phyloP scores from a whole-genome alignment of 352 stramenopile species.

The Stephanocyclus meneghinianus region DNA sequence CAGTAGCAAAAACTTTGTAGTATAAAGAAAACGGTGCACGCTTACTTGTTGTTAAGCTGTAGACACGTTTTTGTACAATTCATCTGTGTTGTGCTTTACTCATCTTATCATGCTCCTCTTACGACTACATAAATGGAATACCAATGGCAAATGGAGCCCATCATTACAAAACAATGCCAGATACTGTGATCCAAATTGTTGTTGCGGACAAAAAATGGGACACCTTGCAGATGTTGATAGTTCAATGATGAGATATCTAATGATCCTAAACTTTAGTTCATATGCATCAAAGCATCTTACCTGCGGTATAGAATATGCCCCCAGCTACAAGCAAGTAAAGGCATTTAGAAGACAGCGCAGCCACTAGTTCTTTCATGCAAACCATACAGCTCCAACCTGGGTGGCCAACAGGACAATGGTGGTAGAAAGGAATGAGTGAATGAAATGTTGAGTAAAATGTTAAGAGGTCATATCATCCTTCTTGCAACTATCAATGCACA shows the following conservation, averaged over 20 bases:
- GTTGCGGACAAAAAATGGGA: constrained; percentile 80
- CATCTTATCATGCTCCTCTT: background rate
- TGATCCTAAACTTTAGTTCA: no score
- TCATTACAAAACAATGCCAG: constrained; percentile 79
- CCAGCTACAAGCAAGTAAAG: constrained; percentile 67
- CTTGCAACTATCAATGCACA: no score
- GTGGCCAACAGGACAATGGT: no score
- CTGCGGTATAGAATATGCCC: constrained; percentile 66
- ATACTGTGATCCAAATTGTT: constrained; percentile 79
- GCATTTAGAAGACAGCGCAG: constrained; percentile 32
- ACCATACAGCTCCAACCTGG: constrained; percentile 60
- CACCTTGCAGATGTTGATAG: constrained; percentile 17
- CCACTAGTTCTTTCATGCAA: constrained; percentile 57
- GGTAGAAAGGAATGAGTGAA: no score
- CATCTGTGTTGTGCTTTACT: background rate
- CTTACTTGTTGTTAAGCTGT: no score
- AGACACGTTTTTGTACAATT: no score
- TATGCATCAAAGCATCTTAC: no score
- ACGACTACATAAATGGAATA: constrained; percentile 54
- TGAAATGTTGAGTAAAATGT: no score
- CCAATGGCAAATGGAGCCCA: constrained; percentile 75
- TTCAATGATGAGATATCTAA: no score
- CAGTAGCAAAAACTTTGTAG: no score
- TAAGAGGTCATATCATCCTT: no score
- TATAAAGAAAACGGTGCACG: no score